Evolutionary conservation across 129 eudicot species (phyloP).

Genomic region (Helianthus tuberosus): DNA sequence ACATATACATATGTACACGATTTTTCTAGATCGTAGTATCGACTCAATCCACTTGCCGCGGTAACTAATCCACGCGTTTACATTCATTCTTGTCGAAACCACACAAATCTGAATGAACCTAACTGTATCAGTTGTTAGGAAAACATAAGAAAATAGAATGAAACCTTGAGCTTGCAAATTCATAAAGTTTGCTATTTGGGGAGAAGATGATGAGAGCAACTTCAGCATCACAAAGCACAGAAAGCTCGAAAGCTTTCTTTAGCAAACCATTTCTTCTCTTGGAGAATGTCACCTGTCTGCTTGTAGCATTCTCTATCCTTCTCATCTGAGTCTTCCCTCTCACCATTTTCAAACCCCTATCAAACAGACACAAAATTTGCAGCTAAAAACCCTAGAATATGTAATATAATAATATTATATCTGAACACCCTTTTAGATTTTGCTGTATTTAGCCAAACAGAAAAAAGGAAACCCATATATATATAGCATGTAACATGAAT

Average conservation of each 20-base stretch:
- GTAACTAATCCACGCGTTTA: no score
- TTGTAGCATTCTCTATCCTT: slow-evolving; percentile 86
- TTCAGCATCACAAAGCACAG: slow-evolving; percentile 88
- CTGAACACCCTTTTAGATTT: no score
- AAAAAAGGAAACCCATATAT: not conserved
- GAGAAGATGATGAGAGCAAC: slow-evolving; percentile 81
- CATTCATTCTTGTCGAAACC: no score
- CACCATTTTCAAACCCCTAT: slow-evolving; percentile 49
- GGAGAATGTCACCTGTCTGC: slow-evolving; percentile 86
- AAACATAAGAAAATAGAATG: not conserved
- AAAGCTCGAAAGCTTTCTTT: slow-evolving; percentile 82
- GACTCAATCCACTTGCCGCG: no score
- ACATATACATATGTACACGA: no score
- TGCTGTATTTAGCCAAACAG: not conserved
- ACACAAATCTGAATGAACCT: no score
- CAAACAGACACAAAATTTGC: no score
- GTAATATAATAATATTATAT: no score
- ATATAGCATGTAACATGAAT: slow-evolving; percentile 1
- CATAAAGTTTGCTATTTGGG: slow-evolving; percentile 74
- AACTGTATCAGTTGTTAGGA: no score
- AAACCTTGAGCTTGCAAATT: slow-evolving; percentile 49
- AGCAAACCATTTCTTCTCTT: slow-evolving; percentile 77
- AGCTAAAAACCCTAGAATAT: no score
- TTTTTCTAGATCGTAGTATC: no score
- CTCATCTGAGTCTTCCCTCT: slow-evolving; percentile 90